Percentiles rank a stretch among this genome's conserved stretches.
These are phyloP conservation scores for Beauveria brongniartii DNA, from an alignment of 2,329 filamentous ascomycete species.

Conservation along the genomic window DNA sequence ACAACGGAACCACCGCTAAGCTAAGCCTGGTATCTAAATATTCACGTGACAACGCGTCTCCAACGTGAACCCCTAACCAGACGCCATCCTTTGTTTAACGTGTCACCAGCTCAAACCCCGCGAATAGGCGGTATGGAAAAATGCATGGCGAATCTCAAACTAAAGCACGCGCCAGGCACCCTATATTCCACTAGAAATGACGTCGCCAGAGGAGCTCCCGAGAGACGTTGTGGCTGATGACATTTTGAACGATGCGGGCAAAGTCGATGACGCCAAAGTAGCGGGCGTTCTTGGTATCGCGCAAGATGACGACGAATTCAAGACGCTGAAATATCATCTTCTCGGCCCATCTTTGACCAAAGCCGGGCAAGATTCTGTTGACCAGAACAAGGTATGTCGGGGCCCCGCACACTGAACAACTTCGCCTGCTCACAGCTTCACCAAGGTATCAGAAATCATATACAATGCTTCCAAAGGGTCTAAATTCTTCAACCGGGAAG, in stretches of 20 bases:
- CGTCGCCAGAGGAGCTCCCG: neutral
- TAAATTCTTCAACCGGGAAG: conserved; percentile 91
- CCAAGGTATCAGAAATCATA: conserved; percentile 83
- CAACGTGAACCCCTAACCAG: neutral
- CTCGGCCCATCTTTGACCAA: conserved; percentile 89
- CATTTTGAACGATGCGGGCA: neutral
- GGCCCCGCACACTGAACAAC: neutral
- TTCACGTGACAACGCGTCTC: conserved; percentile 10
- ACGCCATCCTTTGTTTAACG: neutral
- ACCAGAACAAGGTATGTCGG: conserved; percentile 65
- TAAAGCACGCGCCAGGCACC: neutral
- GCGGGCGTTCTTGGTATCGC: conserved; percentile 4
- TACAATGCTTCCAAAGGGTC: conserved; percentile 95
- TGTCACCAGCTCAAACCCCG: neutral
- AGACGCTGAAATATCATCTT: conserved; percentile 78
- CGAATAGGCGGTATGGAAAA: neutral
- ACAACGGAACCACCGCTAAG: neutral
- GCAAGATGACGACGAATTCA: conserved; percentile 27
- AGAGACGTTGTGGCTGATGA: neutral
- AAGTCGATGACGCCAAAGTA: conserved; percentile 9
- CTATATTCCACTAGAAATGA: neutral
- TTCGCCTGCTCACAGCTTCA: neutral
- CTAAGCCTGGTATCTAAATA: neutral
- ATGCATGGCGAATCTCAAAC: conserved; percentile 1
- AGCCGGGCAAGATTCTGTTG: conserved; percentile 85